Base-by-base conservation (phyloP, 164 flowering plant genomes). In the Sextonia rubra region DNA sequence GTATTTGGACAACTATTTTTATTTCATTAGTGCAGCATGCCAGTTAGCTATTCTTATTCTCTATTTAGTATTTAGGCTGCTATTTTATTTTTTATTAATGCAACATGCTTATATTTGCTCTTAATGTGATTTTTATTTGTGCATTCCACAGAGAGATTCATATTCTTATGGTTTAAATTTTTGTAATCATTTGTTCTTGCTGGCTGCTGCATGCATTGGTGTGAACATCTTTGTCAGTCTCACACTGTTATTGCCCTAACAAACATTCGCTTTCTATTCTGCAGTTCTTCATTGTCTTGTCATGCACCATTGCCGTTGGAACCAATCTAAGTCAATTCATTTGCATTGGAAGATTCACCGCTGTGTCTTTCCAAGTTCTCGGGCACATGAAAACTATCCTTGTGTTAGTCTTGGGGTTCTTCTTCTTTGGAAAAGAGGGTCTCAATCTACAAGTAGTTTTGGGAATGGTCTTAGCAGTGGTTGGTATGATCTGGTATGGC, bases 401-500 rank as follows among this genome's bases (percentile, higher is more conserved):
- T 8, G 92, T 89, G 32, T 73, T 93, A 75, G 77, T 86, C 60
- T 73, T 91, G 66, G 98, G 98, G 25, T 90, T 93, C 85, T 23
- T 85, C 52, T 86, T 90, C 83, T 93, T 93, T 52, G 95, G 97
- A 37, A 93, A 84, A 80, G 98, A 93, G 71, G 98, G 97, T 71
- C 92, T 91, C 44, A 93, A 89, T 65, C 49, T 84, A 52, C 98
- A 90, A 3, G 95, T 93, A 20, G 84, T 93, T 26, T 1, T 91
- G 3, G 98, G 98, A 32, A 91, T 93, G 97, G 5, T 89, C 26
- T 83, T 91, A 61, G 98, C 95, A 1, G 83, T 91, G 12, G 25
- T 77, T 17, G 98, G 97, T 66, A 93, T 93, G 97, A 67, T 93
- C 44, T 93, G 98, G 97, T 93, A 93, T 44, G 92, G 93, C 14